Evolutionary conservation across 1,284 basidiomycete genomes (phyloP), one percentile per base, ranked within the genome.

Genomic region (Heterobasidion occidentale): DNA sequence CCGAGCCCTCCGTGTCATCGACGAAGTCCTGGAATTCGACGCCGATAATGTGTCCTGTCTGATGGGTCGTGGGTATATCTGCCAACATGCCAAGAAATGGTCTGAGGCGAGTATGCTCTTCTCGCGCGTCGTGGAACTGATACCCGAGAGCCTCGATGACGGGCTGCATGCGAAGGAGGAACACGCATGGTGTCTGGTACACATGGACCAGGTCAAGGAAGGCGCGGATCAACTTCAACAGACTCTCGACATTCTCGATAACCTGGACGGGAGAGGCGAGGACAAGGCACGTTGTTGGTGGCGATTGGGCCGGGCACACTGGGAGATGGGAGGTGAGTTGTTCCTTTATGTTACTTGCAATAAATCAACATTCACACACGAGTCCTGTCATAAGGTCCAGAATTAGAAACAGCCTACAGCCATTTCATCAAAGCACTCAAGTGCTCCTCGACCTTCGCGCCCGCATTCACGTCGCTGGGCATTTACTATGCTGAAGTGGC

Each of bases 391-490:
- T 27, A 27, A 27, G 79, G 63, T 38, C 68, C 70, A 7, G 69
- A 70, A 19, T 76, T 77, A 7, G 78, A 86, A 59, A 79, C 86
- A 59, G 86, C 90, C 0, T 94, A 91, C 69, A 81, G 83, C 34
- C 79, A 82, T 66, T 98, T 93, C 72, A 92, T 98, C 65, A 77
- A 79, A 0, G 81, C 95, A 0, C 79, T 98, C 17, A 92, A 94
- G 68, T 84, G 80, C 34, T 81, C 82, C 55, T 71, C 89, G 0
- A 77, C 82, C 3, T 98, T 87, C 68, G 94, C 96, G 0, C 88
- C 97, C 0, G 84, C 95, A 0, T 99, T 95, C 70, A 97, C 96
- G 0, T 91, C 94, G 0, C 81, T 99, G 9, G 97, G 97, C 8
- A 76, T 92, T 52, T 96, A 94, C 72, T 99, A 99, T 68, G 73